These are phyloP conservation scores for Discostella pseudostelligera DNA, from an alignment of 108 stramenopile genomes.

Conservation along the genomic window DNA sequence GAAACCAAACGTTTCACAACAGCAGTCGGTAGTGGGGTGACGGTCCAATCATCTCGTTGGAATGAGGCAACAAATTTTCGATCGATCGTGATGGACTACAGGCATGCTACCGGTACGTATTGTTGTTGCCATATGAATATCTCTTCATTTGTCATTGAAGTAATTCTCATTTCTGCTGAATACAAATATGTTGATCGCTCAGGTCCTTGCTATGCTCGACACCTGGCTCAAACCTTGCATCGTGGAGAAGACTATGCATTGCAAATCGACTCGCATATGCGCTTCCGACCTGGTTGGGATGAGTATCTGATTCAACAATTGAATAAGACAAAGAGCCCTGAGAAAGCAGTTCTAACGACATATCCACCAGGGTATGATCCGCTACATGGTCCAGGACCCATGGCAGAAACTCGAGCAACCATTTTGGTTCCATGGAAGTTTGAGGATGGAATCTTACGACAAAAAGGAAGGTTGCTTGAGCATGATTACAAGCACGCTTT, in stretches of 20 bases:
- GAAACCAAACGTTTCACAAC: conserved; percentile 16
- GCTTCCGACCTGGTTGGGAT: conserved; percentile 76
- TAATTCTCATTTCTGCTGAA: too few relatives aligned
- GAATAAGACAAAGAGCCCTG: background rate
- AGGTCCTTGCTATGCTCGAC: conserved; percentile 88
- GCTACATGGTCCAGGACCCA: conserved; percentile 48
- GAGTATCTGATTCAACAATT: conserved; percentile 53
- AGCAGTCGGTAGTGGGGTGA: background rate
- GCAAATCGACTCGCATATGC: conserved; percentile 94
- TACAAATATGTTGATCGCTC: too few relatives aligned
- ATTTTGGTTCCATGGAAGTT: conserved; percentile 73
- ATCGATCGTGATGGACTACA: conserved; percentile 43
- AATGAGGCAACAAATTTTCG: conserved; percentile 40
- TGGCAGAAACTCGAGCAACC: conserved; percentile 56
- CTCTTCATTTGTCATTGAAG: too few relatives aligned
- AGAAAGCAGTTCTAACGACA: conserved; percentile 61
- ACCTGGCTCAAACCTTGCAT: conserved; percentile 67
- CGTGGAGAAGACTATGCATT: conserved; percentile 85
- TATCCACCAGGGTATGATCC: conserved; percentile 81
- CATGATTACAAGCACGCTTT: background rate
- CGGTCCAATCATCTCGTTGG: conserved; percentile 7
- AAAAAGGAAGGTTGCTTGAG: conserved; percentile 56
- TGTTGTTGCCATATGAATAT: conserved; percentile 14
- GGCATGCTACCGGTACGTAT: conserved; percentile 44
- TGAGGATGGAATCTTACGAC: conserved; percentile 65